These are phyloP conservation scores for Aspergillus campestris DNA, from an alignment of 495 filamentous ascomycete species.

Conservation along the genomic window DNA sequence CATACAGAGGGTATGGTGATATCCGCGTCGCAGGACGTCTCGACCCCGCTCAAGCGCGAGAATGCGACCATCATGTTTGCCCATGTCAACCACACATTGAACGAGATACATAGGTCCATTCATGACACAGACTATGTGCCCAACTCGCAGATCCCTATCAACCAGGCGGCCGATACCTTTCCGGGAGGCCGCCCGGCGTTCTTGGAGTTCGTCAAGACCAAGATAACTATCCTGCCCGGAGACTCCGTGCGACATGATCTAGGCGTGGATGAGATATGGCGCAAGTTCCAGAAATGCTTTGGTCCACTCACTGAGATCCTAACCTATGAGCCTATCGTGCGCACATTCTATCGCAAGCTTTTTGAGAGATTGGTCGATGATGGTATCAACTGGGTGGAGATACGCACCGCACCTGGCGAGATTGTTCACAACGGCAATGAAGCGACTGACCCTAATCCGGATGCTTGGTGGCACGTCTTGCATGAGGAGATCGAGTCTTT, in stretches of 20 bases:
- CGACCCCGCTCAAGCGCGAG: neutral
- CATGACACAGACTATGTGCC: conserved; percentile 4
- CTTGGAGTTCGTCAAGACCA: conserved; percentile 4
- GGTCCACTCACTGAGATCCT: conserved; percentile 1
- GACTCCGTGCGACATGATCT: conserved; percentile 9
- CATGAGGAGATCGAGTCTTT: conserved; percentile 10
- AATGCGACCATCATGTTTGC: conserved; percentile 9
- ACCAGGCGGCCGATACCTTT: conserved; percentile 1
- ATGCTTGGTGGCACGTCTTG: conserved; percentile 9
- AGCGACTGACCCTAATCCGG: conserved; percentile 4
- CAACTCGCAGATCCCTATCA: conserved; percentile 7
- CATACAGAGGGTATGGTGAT: conserved; percentile 13
- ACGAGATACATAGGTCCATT: neutral
- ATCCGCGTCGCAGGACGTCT: conserved; percentile 6
- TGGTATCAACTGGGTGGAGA: conserved; percentile 11
- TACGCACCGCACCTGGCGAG: conserved; percentile 2
- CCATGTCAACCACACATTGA: conserved; percentile 7
- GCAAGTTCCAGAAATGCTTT: conserved; percentile 6
- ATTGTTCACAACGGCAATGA: conserved; percentile 10
- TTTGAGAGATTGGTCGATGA: conserved; percentile 3
- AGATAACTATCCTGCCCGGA: conserved; percentile 2
- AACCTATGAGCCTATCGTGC: conserved; percentile 9
- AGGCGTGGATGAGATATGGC: conserved; percentile 11
- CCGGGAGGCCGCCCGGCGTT: conserved; percentile 4
- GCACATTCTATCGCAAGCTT: conserved; percentile 7